Evolutionary conservation across 352 stramenopile genomes (phyloP), one percentile per base, ranked within the genome.

Genomic region (Globisporangium ultimum): DNA sequence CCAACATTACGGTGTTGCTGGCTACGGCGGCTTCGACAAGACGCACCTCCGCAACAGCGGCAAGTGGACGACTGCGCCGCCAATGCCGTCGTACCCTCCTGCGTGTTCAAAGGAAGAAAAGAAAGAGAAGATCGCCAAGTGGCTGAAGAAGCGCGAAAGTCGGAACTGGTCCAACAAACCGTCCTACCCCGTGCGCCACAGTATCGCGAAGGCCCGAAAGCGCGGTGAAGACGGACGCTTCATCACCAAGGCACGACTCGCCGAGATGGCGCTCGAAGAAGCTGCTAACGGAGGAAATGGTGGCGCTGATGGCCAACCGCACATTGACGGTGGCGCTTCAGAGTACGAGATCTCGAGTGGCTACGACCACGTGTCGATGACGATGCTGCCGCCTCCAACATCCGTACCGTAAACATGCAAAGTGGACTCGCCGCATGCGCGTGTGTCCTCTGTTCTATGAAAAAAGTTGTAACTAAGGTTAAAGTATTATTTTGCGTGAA

Each of bases 81-180:
- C 81, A 2, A 89, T 89, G 81, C 81, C 79, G 24, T 88, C 81
- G 58, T 91, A 88, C 48, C 81, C 81, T 20, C 79, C 79, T 12
- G 71, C 83, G 42, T 92, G 81, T 53, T 93, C 84, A 0, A 85
- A 84, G 49, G 81, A 93, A 60, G 84, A 93, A 58, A 93, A 91
- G 67, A 91, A 87, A 53, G 81, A 89, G 66, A 91, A 91, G 64
- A 91, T 93, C 50, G 78, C 79, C 6, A 81, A 80, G 54, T 93
- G 84, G 84, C 67, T 93, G 57, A 91, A 89, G 68, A 93, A 93
- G 60, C 81, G 84, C 36, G 84, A 89, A 65, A 85, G 83, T 60
- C 79, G 84, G 21, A 91, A 93, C 68, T 93, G 81, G 81, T 91
- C 80, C 22, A 93, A 89, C 65, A 93, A 93, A 48, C 81, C 84